phyloP scores from a whole-genome alignment of 1,139 yeast genomes.

The Blastobotrys petasosporus region DNA sequence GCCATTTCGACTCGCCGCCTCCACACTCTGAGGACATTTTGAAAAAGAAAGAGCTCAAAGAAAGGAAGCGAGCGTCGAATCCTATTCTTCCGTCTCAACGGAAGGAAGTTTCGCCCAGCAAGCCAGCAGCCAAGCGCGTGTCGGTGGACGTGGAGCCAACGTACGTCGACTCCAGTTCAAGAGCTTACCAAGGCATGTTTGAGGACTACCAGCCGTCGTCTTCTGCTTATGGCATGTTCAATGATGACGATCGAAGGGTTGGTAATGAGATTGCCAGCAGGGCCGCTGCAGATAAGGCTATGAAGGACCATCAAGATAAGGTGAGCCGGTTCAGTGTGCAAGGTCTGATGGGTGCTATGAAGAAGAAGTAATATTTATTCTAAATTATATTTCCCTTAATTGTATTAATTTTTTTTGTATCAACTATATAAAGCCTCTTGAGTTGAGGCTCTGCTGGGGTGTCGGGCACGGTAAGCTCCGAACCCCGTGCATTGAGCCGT shows the following conservation, averaged over 20 bases:
- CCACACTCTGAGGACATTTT: background rate
- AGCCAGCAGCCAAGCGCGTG: background rate
- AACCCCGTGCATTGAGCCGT: too few relatives aligned
- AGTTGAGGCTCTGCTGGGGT: too few relatives aligned
- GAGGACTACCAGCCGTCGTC: background rate
- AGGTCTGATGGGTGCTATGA: constrained; percentile 24
- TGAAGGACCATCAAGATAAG: constrained; percentile 11
- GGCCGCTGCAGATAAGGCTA: constrained; percentile 4
- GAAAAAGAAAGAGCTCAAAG: constrained; percentile 2
- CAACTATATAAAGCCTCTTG: too few relatives aligned
- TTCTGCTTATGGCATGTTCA: background rate
- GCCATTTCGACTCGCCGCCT: constrained; percentile 11
- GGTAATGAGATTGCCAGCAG: background rate
- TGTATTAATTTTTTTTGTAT: too few relatives aligned
- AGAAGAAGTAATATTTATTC: constrained; percentile 8
- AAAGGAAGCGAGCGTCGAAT: background rate
- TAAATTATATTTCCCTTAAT: too few relatives aligned
- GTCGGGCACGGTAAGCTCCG: too few relatives aligned
- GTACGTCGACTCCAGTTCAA: constrained; percentile 5
- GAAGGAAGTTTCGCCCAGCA: background rate
- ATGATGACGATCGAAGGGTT: background rate
- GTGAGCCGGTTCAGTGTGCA: constrained; percentile 22
- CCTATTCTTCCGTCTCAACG: background rate
- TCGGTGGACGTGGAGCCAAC: background rate
- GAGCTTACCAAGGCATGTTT: background rate